Percentiles rank a stretch among this genome's conserved stretches.
Evolutionary conservation across 176 grass and related monocot genomes (phyloP).

Genomic region (Triticum monococcum): DNA sequence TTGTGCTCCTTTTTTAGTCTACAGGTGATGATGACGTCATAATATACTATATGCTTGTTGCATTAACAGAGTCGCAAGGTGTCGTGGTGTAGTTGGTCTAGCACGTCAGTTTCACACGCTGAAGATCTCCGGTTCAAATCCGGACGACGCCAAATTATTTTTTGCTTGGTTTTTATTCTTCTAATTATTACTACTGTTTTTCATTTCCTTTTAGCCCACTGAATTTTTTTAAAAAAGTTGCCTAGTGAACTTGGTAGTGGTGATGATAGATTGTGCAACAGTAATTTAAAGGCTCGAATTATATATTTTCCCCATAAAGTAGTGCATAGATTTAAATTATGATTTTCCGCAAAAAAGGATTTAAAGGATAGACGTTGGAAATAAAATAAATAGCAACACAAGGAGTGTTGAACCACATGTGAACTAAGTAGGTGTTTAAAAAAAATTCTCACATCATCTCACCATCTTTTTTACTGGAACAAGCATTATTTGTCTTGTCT

Average conservation of each 20-base stretch:
- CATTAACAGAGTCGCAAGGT: background rate
- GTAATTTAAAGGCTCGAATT: background rate
- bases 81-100: conserved; percentile 1
- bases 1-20: background rate
- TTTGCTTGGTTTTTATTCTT: background rate
- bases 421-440: background rate
- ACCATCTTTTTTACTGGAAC: background rate
- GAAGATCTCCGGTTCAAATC: conserved; percentile 11
- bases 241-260: background rate
- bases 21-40: background rate
- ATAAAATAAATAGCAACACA: background rate
- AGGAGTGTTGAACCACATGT: background rate
- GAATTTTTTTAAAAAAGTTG: too few species aligned
- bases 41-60: background rate
- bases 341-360: background rate
- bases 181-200: background rate
- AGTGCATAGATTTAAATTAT: background rate
- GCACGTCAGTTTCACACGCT: background rate
- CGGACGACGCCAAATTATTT: background rate
- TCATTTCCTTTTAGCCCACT: background rate
- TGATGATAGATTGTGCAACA: background rate
- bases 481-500: background rate
- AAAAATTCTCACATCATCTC: background rate
- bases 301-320: background rate
- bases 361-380: background rate